A percentile compares a stretch with the other conserved stretches of the same genome.
phyloP scores from a whole-genome alignment of 108 stramenopile genomes.

The Stephanodiscus minutulus region DNA sequence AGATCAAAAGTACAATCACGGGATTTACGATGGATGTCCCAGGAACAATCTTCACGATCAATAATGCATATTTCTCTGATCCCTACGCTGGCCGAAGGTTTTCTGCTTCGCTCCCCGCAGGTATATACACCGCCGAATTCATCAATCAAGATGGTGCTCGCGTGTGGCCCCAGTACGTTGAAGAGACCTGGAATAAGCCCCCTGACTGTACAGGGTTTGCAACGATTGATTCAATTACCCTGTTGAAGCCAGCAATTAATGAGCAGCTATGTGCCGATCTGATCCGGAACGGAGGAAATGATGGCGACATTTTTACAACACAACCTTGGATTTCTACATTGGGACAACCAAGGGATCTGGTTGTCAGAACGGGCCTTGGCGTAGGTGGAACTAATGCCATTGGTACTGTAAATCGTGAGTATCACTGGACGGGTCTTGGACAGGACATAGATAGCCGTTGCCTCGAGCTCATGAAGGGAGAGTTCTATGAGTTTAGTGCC shows the following conservation, averaged over 20 bases:
- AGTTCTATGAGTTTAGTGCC: conserved; percentile 43
- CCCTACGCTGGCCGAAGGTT: conserved; percentile 21
- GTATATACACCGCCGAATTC: conserved; percentile 41
- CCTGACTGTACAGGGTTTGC: conserved; percentile 38
- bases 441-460: conserved; percentile 43
- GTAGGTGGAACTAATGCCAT: conserved; percentile 34
- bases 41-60: conserved; percentile 19
- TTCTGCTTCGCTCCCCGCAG: conserved; percentile 48
- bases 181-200: conserved; percentile 43
- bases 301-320: conserved; percentile 1
- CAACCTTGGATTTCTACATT: conserved; percentile 43
- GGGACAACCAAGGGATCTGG: conserved; percentile 13
- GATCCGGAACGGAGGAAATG: conserved; percentile 38
- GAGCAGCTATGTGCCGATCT: conserved; percentile 29
- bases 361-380: conserved; percentile 25
- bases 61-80: conserved; percentile 22
- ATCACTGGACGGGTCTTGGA: conserved; percentile 38
- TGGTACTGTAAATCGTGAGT: conserved; percentile 16
- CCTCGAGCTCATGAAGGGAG: conserved; percentile 22
- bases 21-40: conserved; percentile 20
- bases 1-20: conserved; percentile 11
- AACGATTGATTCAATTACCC: conserved; percentile 25
- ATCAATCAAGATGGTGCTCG: conserved; percentile 32
- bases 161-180: conserved; percentile 48
- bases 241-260: conserved; percentile 37